phyloP scores from a whole-genome alignment of 208 protist genomes.

The Spongospora subterranea region DNA sequence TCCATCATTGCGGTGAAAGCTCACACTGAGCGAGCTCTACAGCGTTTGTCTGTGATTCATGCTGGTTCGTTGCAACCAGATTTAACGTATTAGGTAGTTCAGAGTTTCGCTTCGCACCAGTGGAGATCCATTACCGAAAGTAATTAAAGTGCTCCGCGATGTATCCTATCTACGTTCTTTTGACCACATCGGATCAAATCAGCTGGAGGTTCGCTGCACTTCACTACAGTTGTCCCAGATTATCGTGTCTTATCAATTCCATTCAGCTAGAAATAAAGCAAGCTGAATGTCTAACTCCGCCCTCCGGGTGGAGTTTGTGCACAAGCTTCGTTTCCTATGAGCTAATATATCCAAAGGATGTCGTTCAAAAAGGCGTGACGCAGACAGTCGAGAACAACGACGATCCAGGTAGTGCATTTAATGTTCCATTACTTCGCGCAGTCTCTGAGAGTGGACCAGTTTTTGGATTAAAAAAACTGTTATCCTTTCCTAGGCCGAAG shows the following conservation, averaged over 20 bases:
- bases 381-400: neutral
- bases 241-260: no score
- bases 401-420: neutral
- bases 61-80: neutral
- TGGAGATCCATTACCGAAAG: neutral
- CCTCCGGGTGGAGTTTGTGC: conserved; percentile 18
- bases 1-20: conserved; percentile 11
- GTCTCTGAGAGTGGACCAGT: neutral
- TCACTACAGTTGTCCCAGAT: neutral
- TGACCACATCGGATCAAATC: conserved; percentile 34
- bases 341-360: conserved; percentile 28
- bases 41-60: neutral
- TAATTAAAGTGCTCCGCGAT: neutral
- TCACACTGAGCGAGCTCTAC: conserved; percentile 3
- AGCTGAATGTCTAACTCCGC: conserved; percentile 9
- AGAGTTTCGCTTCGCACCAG: neutral
- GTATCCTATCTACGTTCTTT: neutral
- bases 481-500: conserved; percentile 47
- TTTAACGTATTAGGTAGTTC: neutral
- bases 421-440: no score
- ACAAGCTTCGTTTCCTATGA: conserved; percentile 14
- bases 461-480: neutral
- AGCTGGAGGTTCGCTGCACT: neutral
- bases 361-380: conserved; percentile 28
- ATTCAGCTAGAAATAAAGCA: neutral